Percentiles rank a stretch among this genome's conserved stretches.
Conservation (phyloP, 1,284 basidiomycete species). For the Austroboletus niveus region DNA sequence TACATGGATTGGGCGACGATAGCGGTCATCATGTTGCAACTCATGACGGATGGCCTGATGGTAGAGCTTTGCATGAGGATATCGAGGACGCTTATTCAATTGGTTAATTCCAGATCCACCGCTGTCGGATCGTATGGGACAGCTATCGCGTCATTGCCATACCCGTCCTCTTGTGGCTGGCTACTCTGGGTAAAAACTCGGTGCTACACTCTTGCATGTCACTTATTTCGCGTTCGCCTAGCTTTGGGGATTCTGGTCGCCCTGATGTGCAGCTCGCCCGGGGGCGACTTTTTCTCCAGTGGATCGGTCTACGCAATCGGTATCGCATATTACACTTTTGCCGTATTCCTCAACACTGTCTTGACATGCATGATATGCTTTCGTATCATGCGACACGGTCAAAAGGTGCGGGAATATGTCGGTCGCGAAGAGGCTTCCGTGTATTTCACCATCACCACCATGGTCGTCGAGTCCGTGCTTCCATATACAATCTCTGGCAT, state of each 20-base stretch:
- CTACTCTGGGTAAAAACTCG: conserved; percentile 18
- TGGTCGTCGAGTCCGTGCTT: conserved; percentile 28
- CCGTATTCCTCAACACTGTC: conserved; percentile 19
- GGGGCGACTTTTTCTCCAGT: conserved; percentile 16
- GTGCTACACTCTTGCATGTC: too few relatives aligned
- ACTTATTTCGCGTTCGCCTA: conserved; percentile 3
- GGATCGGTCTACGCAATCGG: conserved; percentile 13
- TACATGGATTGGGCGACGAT: conserved; percentile 19
- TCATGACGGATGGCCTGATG: conserved; percentile 30
- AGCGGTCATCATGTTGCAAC: conserved; percentile 15
- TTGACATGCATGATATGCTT: conserved; percentile 28
- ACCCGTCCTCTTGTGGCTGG: conserved; percentile 24
- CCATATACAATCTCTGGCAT: conserved; percentile 29
- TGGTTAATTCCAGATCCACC: conserved; percentile 20
- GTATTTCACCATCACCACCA: conserved; percentile 16
- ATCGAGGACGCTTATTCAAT: neutral
- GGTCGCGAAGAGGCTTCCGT: conserved; percentile 14
- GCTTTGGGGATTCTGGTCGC: conserved; percentile 19
- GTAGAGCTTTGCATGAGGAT: conserved; percentile 14
- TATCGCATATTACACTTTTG: conserved; percentile 19
- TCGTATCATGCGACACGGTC: conserved; percentile 17
- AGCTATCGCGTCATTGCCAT: conserved; percentile 4
- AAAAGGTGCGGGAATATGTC: conserved; percentile 4
- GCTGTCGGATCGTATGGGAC: conserved; percentile 19
- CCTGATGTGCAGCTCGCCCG: conserved; percentile 14